Conservation (phyloP, 805 yeast species). For the Candida corydali region DNA sequence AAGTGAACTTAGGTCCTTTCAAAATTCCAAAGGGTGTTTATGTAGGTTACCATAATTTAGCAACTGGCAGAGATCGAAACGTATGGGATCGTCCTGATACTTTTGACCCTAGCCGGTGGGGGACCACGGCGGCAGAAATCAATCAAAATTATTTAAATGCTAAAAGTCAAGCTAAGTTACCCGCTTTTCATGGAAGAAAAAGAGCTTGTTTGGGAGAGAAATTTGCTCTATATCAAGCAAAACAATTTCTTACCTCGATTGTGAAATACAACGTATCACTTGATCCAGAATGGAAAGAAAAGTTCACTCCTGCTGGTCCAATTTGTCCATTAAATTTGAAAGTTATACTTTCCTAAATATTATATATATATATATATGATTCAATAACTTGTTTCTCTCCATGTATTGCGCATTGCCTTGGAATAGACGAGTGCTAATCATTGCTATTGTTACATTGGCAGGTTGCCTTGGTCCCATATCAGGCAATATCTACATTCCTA, state of each 20-base stretch:
- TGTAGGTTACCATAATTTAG: slow-evolving; percentile 53
- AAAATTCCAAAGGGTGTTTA: slow-evolving; percentile 47
- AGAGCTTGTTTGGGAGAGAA: slow-evolving; percentile 61
- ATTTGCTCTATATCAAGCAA: slow-evolving; percentile 46
- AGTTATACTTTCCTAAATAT: slow-evolving; percentile 5
- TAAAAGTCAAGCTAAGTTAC: slow-evolving; percentile 42
- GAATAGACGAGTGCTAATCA: slow-evolving; percentile 25
- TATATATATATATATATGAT: slow-evolving; percentile 1
- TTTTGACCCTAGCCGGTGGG: slow-evolving; percentile 54
- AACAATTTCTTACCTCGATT: slow-evolving; percentile 34
- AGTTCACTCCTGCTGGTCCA: slow-evolving; percentile 57
- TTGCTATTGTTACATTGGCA: slow-evolving; percentile 41
- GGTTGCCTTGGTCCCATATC: slow-evolving; percentile 56
- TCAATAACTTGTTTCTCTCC: background rate
- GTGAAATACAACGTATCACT: slow-evolving; percentile 33
- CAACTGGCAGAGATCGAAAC: slow-evolving; percentile 41
- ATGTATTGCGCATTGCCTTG: slow-evolving; percentile 6
- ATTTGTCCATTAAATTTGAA: slow-evolving; percentile 43
- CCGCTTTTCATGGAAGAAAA: slow-evolving; percentile 57
- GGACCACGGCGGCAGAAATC: slow-evolving; percentile 33
- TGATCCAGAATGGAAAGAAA: slow-evolving; percentile 44
- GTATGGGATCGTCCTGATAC: slow-evolving; percentile 43
- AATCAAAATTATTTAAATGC: slow-evolving; percentile 35
- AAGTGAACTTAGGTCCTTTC: slow-evolving; percentile 39
- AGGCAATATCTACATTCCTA: slow-evolving; percentile 56